These are phyloP conservation scores for Euphorbia pulcherrima DNA, from an alignment of 345 rosid species.

Conservation along the genomic window DNA sequence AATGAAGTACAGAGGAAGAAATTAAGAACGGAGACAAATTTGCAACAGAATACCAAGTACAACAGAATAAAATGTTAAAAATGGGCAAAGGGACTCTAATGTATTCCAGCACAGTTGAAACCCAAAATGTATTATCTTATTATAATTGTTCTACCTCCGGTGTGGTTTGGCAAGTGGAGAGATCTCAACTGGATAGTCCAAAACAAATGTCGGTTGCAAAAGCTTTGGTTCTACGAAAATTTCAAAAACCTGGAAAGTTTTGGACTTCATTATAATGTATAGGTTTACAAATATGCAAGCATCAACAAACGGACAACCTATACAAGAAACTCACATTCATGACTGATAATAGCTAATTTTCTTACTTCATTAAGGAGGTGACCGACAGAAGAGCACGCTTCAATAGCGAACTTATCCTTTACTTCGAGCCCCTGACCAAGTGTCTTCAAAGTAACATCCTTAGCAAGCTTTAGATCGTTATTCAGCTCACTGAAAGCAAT, in stretches of 20 bases:
- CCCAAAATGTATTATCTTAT: constrained; percentile 1
- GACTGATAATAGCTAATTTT: background rate
- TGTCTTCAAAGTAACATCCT: constrained; percentile 51
- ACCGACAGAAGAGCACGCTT: constrained; percentile 70
- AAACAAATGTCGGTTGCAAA: constrained; percentile 86
- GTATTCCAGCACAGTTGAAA: background rate
- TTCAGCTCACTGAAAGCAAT: constrained; percentile 56
- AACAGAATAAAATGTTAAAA: background rate
- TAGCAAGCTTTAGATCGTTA: constrained; percentile 57
- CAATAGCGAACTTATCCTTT: constrained; percentile 66
- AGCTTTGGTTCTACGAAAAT: constrained; percentile 83
- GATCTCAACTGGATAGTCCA: constrained; percentile 92
- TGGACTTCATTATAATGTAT: constrained; percentile 15
- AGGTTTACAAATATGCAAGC: constrained; percentile 11
- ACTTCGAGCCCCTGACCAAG: constrained; percentile 53
- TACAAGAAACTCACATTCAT: constrained; percentile 12
- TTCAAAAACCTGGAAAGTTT: constrained; percentile 67
- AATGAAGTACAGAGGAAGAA: background rate
- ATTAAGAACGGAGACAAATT: background rate
- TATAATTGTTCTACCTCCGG: constrained; percentile 47
- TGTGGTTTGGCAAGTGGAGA: constrained; percentile 97
- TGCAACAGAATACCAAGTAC: background rate
- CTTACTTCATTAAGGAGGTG: constrained; percentile 85
- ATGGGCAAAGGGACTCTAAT: background rate
- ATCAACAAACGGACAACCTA: constrained; percentile 5